Evolutionary conservation across 345 rosid genomes (phyloP), one percentile per base, ranked within the genome.

Genomic region (Citrus medica): DNA sequence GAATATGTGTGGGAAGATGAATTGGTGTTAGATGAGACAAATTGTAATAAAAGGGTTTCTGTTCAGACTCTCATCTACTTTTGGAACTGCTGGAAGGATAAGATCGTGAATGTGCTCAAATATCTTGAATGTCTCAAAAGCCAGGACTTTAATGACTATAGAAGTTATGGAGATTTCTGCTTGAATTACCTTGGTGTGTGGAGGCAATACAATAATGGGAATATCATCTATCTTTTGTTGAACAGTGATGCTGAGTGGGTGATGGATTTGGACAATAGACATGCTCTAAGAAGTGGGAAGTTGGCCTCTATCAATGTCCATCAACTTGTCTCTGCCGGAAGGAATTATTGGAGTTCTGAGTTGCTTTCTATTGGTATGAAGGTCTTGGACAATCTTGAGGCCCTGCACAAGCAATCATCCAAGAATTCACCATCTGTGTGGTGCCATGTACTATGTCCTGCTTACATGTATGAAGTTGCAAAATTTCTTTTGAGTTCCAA

Each of bases 11-110:
- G 82, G 87, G 80, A 83, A 37, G 75, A 69, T 80, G 81, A 79
- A 46, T 25, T 83, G 28, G 68, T 77, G 21, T 55, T 64, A 7
- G 80, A 88, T 77, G 78, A 17, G 25, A 56, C 16, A 59, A 28
- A 62, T 38, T 73, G 60, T 25, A 6, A 30, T 22, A 40, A 79
- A 27, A 60, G 69, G 73, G 82, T 82, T 55, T 79, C 85, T 5
- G 16, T 65, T 48, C 87, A 85, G 61, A 80, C 90, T 7, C 84
- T 87, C 51, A 61, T 85, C 32, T 77, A 76, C 83, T 84, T 79
- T 64, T 89, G 92, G 92, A 81, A 75, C 40, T 80, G 77, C 30
- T 89, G 90, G 90, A 85, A 75, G 85, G 85, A 85, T 22, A 79
- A 58, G 42, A 63, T 87, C 53, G 24, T 79, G 27, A 61, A 71